These are phyloP conservation scores for Krasilnikovozyma curviuscula DNA, from an alignment of 768 basidiomycete species.

Conservation along the genomic window DNA sequence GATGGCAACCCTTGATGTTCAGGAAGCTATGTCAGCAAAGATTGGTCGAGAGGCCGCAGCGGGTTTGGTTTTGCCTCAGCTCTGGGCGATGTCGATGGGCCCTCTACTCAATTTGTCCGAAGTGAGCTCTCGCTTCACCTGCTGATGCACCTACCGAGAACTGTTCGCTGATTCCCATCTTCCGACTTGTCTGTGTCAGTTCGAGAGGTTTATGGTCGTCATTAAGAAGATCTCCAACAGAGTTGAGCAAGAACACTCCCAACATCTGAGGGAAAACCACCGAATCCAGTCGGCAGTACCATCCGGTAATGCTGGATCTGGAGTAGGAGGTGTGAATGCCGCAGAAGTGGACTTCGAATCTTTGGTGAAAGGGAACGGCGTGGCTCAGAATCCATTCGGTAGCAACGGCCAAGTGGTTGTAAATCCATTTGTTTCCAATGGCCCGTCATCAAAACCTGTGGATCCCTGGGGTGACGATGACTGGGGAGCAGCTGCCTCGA, in stretches of 20 bases:
- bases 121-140: neutral
- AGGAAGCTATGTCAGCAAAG: conserved; percentile 90
- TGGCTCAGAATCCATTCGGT: conserved; percentile 24
- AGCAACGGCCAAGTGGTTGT: conserved; percentile 24
- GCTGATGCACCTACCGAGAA: neutral
- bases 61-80: conserved; percentile 65
- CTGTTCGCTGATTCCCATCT: neutral
- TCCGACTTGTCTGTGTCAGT: conserved; percentile 37
- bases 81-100: conserved; percentile 96
- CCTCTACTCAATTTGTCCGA: conserved; percentile 28
- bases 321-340: conserved; percentile 25
- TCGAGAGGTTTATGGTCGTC: conserved; percentile 66
- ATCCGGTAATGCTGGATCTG: conserved; percentile 29
- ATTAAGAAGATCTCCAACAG: conserved; percentile 42
- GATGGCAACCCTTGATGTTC: conserved; percentile 75
- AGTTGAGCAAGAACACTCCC: conserved; percentile 79
- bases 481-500: conserved; percentile 43
- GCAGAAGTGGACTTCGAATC: conserved; percentile 66
- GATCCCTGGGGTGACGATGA: conserved; percentile 60
- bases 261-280: conserved; percentile 81
- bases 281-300: conserved; percentile 39
- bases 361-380: conserved; percentile 44
- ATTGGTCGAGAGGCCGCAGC: conserved; percentile 85
- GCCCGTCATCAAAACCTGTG: conserved; percentile 26
- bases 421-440: conserved; percentile 13